phyloP scores from a whole-genome alignment of 176 grass and related monocot genomes.

The bread wheat (Triticum aestivum) region IWGSC_CS_RefSeq_v2.1 NC_057814.1:76332097-76332596 shows the following conservation, averaged over 20 bases:
- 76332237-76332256: slow-evolving; percentile 84
- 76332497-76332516: no score
- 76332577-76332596: no score
- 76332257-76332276: not conserved
- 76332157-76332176: slow-evolving; percentile 22
- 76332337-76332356: not conserved
- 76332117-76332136: no score
- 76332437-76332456: no score
- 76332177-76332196: slow-evolving; percentile 60
- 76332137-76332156: not conserved
- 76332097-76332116: not conserved
- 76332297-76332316: not conserved
- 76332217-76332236: slow-evolving; percentile 77
- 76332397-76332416: no score
- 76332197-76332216: slow-evolving; percentile 42
- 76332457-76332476: no score
- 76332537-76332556: no score
- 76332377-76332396: not conserved
- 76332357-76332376: not conserved
- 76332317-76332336: not conserved
- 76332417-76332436: no score
- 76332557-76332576: no score
- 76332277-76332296: not conserved
- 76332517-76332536: no score
- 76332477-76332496: no score